These are phyloP conservation scores for Neltuma alba DNA, from an alignment of 306 rosid genomes.

Conservation along the genomic window DNA sequence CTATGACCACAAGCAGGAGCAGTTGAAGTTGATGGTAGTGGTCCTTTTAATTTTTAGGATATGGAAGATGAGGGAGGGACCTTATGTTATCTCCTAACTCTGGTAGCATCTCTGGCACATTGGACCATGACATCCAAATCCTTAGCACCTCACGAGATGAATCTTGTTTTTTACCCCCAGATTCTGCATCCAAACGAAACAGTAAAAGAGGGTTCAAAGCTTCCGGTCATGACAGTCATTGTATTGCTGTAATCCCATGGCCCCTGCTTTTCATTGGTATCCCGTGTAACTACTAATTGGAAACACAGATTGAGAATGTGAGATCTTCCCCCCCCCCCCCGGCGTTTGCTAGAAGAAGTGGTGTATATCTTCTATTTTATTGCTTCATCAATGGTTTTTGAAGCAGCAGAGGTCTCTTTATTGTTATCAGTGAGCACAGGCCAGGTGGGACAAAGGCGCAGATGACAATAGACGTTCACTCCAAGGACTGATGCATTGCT, in stretches of 20 bases:
- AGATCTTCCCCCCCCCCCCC: too few species aligned
- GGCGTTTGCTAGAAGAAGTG: too few species aligned
- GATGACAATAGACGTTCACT: neutral
- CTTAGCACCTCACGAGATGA: slow-evolving; percentile 8
- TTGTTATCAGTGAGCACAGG: too few species aligned
- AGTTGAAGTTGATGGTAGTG: neutral
- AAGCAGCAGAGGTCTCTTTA: too few species aligned
- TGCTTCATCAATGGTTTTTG: too few species aligned
- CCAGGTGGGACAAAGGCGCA: too few species aligned
- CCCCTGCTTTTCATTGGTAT: too few species aligned
- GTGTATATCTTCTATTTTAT: too few species aligned
- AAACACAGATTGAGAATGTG: too few species aligned
- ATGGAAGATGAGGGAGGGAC: slow-evolving; percentile 12
- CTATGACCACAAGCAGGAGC: neutral
- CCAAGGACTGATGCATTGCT: neutral
- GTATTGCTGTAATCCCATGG: too few species aligned
- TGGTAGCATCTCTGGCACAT: neutral
- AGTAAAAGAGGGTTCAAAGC: neutral
- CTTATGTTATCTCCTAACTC: neutral
- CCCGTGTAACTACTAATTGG: too few species aligned
- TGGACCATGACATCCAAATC: neutral
- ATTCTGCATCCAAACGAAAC: slow-evolving; percentile 26
- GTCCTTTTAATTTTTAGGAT: slow-evolving; percentile 1
- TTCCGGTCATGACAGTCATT: too few species aligned
- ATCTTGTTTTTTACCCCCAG: slow-evolving; percentile 18